phyloP scores from a whole-genome alignment of 352 stramenopile species.

The Phytopythium chamaehyphon region DNA sequence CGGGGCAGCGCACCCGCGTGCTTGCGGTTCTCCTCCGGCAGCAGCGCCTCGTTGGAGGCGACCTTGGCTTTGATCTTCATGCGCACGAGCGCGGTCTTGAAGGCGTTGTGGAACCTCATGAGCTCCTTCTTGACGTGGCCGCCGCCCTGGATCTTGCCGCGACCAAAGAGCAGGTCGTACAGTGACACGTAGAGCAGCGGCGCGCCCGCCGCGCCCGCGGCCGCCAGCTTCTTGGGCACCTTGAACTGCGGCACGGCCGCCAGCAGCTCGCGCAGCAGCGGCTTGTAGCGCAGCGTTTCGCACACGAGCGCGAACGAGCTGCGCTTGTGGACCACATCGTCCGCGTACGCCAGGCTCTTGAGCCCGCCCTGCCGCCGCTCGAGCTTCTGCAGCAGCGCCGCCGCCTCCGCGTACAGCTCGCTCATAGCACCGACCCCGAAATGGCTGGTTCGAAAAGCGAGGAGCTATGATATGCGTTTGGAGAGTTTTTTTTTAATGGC shows the following conservation, averaged over 20 bases:
- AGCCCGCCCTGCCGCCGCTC: constrained; percentile 74
- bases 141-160: constrained; percentile 83
- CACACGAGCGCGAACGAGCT: constrained; percentile 88
- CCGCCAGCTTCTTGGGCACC: constrained; percentile 46
- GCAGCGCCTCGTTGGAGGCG: constrained; percentile 66
- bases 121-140: constrained; percentile 87
- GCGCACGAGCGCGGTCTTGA: constrained; percentile 68
- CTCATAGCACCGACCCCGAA: constrained; percentile 36
- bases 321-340: constrained; percentile 80
- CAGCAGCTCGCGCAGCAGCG: constrained; percentile 66
- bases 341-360: constrained; percentile 82
- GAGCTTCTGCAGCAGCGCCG: constrained; percentile 70
- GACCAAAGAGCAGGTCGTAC: constrained; percentile 86
- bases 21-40: constrained; percentile 77
- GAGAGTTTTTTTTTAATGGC: no score
- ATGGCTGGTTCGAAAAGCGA: background rate
- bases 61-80: constrained; percentile 84
- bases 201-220: constrained; percentile 42
- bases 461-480: background rate
- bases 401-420: constrained; percentile 82
- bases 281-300: constrained; percentile 87
- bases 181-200: constrained; percentile 77
- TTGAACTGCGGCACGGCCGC: constrained; percentile 64
- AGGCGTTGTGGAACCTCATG: constrained; percentile 64
- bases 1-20: constrained; percentile 63